These are phyloP conservation scores for Barnettozyma vustinii DNA, from an alignment of 805 yeast genomes.

Conservation along the genomic window DNA sequence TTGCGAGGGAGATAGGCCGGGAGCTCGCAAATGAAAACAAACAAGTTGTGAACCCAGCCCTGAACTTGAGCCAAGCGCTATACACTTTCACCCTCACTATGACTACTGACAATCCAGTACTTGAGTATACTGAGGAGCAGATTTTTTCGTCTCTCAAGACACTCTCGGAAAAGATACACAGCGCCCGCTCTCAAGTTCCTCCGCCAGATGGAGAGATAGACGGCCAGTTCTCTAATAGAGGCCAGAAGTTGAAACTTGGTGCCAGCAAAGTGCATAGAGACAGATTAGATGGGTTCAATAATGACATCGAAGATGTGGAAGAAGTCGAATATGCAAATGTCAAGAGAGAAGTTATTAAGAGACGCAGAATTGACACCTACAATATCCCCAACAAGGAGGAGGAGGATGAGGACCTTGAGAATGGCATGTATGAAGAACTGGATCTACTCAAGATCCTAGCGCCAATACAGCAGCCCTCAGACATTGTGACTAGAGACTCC, in stretches of 20 bases:
- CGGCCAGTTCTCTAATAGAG: slow-evolving; percentile 45
- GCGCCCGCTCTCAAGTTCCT: not conserved
- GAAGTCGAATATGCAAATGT: slow-evolving; percentile 27
- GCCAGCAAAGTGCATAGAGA: slow-evolving; percentile 43
- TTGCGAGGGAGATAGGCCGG: too few relatives aligned
- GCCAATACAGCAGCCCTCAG: slow-evolving; percentile 79
- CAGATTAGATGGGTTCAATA: slow-evolving; percentile 31
- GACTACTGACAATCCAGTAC: not conserved
- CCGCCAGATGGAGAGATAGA: slow-evolving; percentile 16
- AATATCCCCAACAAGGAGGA: slow-evolving; percentile 23
- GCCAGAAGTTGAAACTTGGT: slow-evolving; percentile 49
- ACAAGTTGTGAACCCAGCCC: too few relatives aligned
- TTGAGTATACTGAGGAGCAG: slow-evolving; percentile 5
- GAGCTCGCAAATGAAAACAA: not conserved
- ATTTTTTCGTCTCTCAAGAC: slow-evolving; percentile 2
- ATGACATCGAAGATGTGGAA: slow-evolving; percentile 22
- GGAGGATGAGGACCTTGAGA: slow-evolving; percentile 23
- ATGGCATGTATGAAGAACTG: slow-evolving; percentile 41
- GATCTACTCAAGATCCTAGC: slow-evolving; percentile 57
- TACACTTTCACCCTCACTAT: not conserved
- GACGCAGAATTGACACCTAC: slow-evolving; percentile 24
- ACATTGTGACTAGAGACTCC: slow-evolving; percentile 65
- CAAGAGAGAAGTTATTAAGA: slow-evolving; percentile 27
- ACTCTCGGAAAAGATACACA: slow-evolving; percentile 17
- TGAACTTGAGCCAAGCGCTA: not conserved